phyloP scores from a whole-genome alignment of 257 asterid genomes.

The Solanum microdontum region DNA sequence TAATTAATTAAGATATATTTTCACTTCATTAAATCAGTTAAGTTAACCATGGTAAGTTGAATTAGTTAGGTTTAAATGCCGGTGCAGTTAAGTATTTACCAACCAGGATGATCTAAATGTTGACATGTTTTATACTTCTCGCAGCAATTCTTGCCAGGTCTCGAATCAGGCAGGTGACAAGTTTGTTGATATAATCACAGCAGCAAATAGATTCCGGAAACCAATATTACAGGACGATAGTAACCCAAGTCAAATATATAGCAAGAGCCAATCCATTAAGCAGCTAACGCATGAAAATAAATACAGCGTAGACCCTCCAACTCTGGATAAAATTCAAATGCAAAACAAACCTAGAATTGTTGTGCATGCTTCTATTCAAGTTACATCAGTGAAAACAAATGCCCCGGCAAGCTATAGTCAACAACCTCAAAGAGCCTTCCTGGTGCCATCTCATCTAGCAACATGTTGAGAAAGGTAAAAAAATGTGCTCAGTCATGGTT shows the following conservation, averaged over 20 bases:
- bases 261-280: background rate
- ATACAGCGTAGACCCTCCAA: background rate
- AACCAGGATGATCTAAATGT: background rate
- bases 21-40: background rate
- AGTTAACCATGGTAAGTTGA: background rate
- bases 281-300: background rate
- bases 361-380: background rate
- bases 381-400: background rate
- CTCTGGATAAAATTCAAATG: background rate
- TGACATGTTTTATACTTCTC: background rate
- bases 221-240: background rate
- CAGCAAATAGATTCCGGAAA: conserved; percentile 5
- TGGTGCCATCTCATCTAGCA: background rate
- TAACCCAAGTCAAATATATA: background rate
- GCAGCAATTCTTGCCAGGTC: background rate
- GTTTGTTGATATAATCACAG: background rate
- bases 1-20: background rate
- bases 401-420: background rate
- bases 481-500: background rate
- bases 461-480: background rate
- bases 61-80: background rate
- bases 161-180: background rate
- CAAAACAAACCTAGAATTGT: background rate
- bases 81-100: background rate
- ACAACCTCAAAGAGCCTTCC: background rate